These are phyloP conservation scores for Zostera marina DNA, from an alignment of 116 monocot genomes.

Conservation along the genomic window DNA sequence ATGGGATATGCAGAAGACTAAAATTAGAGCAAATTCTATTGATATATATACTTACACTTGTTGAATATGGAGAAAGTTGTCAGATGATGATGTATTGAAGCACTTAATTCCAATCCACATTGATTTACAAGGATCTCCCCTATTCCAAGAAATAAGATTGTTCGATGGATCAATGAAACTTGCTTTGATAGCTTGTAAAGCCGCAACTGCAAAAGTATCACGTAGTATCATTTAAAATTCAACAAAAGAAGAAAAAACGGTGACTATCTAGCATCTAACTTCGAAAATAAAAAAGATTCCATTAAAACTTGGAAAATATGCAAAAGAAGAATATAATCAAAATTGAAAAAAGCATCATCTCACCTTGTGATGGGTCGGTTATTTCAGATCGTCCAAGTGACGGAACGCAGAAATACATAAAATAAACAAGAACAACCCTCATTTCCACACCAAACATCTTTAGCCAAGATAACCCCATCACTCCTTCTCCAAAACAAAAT, in stretches of 20 bases:
- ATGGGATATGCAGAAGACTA: background rate
- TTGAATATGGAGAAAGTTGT: conserved; percentile 49
- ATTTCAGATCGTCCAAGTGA: too few species aligned
- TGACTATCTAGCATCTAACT: too few species aligned
- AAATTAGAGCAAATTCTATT: background rate
- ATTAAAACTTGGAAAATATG: too few species aligned
- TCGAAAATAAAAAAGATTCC: too few species aligned
- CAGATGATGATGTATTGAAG: conserved; percentile 15
- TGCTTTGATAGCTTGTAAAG: conserved; percentile 27
- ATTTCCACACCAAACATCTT: too few species aligned
- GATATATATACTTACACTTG: conserved; percentile 52
- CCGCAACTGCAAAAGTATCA: conserved; percentile 34
- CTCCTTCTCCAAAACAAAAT: too few species aligned
- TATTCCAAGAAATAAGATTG: conserved; percentile 51
- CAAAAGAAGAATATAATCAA: too few species aligned
- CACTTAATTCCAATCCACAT: conserved; percentile 71
- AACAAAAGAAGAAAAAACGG: background rate
- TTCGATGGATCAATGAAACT: conserved; percentile 49
- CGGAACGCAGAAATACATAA: too few species aligned
- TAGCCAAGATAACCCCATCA: too few species aligned
- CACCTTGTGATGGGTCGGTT: too few species aligned
- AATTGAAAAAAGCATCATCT: too few species aligned
- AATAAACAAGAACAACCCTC: too few species aligned
- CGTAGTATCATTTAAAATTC: background rate
- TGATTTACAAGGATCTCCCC: conserved; percentile 70